Evolutionary conservation across 768 basidiomycete species (phyloP).

Genomic region (Termitomyces sp.): DNA sequence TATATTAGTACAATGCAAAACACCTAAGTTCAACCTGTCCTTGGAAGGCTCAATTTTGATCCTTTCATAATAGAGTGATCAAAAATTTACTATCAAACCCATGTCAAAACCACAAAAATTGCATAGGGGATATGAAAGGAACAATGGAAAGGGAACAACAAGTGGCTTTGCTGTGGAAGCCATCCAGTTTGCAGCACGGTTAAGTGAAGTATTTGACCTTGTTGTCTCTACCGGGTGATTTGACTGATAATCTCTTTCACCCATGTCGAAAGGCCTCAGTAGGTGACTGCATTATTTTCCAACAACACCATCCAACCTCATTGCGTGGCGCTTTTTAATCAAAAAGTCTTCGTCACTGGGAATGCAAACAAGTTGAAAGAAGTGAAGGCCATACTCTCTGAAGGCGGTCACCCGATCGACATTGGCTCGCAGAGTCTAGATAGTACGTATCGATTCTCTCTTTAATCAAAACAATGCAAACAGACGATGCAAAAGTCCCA

Average conservation of each 20-base stretch:
- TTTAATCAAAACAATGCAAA: neutral
- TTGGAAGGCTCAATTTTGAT: no score
- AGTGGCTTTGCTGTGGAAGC: no score
- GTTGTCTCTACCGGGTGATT: neutral
- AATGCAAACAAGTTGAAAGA: slow-evolving; percentile 92
- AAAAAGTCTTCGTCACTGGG: slow-evolving; percentile 86
- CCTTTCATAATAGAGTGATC: no score
- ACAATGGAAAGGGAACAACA: no score
- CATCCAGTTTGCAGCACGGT: no score
- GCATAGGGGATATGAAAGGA: no score
- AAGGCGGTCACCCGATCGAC: slow-evolving; percentile 59
- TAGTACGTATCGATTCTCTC: slow-evolving; percentile 40
- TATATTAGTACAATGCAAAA: no score
- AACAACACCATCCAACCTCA: neutral
- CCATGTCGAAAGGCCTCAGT: slow-evolving; percentile 19
- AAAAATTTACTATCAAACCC: no score
- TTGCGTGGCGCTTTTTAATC: slow-evolving; percentile 29
- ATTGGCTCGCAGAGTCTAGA: slow-evolving; percentile 79
- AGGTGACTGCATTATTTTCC: neutral
- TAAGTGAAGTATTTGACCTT: neutral
- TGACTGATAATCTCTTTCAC: neutral
- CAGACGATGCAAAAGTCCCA: slow-evolving; percentile 57
- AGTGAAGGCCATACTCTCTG: slow-evolving; percentile 75
- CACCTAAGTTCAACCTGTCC: no score
- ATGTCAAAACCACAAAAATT: no score